Percentiles rank a stretch among this genome's conserved stretches.
These are phyloP conservation scores for Pouteria glomerata DNA, from an alignment of 148 eudicot species.

Conservation along the genomic window DNA sequence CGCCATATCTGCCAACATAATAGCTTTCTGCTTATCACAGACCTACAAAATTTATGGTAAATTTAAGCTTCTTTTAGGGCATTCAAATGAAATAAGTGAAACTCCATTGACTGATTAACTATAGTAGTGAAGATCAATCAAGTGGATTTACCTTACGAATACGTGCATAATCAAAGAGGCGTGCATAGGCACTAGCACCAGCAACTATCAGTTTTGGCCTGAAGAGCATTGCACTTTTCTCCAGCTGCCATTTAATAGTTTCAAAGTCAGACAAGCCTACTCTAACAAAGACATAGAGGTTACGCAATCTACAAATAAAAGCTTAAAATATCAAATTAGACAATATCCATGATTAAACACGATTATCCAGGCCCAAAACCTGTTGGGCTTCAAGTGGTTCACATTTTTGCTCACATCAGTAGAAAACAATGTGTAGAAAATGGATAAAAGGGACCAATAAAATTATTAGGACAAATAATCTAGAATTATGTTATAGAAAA, in stretches of 20 bases:
- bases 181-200: slow-evolving; percentile 98
- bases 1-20: slow-evolving; percentile 95
- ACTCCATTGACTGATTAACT: neutral
- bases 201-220: slow-evolving; percentile 96
- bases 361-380: neutral
- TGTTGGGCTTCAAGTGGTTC: neutral
- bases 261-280: slow-evolving; percentile 5
- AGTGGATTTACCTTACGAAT: slow-evolving; percentile 65
- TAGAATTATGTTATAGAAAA: neutral
- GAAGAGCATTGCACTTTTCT: slow-evolving; percentile 93
- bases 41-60: slow-evolving; percentile 37
- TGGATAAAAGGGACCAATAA: neutral
- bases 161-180: slow-evolving; percentile 85
- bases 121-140: neutral
- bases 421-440: neutral
- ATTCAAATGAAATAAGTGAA: neutral
- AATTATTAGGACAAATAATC: neutral
- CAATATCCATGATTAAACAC: neutral
- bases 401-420: neutral
- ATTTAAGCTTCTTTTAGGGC: neutral
- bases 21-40: slow-evolving; percentile 79
- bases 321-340: neutral
- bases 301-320: neutral
- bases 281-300: neutral
- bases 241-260: slow-evolving; percentile 55